A percentile compares a stretch with the other conserved stretches of the same genome.
These are phyloP conservation scores for Diplodia sapinea DNA, from an alignment of 2,329 filamentous ascomycete species.

Conservation along the genomic window DNA sequence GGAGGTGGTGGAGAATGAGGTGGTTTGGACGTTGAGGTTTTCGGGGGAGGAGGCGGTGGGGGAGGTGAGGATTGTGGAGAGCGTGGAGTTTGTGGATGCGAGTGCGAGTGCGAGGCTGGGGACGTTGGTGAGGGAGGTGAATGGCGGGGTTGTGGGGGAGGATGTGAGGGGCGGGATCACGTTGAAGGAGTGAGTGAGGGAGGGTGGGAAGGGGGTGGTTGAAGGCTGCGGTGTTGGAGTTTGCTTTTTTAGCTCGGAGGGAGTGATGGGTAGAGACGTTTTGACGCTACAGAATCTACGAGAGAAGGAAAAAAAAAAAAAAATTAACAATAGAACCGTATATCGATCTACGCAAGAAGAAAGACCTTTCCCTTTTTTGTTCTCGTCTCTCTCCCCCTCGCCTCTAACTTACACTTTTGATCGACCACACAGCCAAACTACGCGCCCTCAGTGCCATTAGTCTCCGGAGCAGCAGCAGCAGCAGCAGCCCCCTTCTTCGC, in stretches of 20 bases:
- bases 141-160: conserved; percentile 2
- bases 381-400: not conserved
- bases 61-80: conserved; percentile 9
- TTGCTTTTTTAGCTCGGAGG: not conserved
- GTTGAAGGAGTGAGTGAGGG: not conserved
- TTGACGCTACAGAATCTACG: not conserved
- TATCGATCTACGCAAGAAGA: not conserved
- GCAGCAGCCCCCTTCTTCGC: not conserved
- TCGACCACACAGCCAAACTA: not conserved
- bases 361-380: not conserved
- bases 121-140: conserved; percentile 1
- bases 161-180: conserved; percentile 21
- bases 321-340: not conserved
- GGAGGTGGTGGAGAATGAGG: conserved; percentile 18
- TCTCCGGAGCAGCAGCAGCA: not conserved
- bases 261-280: not conserved
- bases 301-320: not conserved
- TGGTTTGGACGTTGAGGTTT: conserved; percentile 15
- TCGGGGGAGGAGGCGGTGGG: not conserved
- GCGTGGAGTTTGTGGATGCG: conserved; percentile 15
- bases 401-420: not conserved
- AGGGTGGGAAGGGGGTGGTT: too few relatives aligned
- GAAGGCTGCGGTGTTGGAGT: too few relatives aligned
- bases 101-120: conserved; percentile 20
- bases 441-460: not conserved